These are phyloP conservation scores for Epichloe hybrida DNA, from an alignment of 2,329 filamentous ascomycete species.

Conservation along the genomic window DNA sequence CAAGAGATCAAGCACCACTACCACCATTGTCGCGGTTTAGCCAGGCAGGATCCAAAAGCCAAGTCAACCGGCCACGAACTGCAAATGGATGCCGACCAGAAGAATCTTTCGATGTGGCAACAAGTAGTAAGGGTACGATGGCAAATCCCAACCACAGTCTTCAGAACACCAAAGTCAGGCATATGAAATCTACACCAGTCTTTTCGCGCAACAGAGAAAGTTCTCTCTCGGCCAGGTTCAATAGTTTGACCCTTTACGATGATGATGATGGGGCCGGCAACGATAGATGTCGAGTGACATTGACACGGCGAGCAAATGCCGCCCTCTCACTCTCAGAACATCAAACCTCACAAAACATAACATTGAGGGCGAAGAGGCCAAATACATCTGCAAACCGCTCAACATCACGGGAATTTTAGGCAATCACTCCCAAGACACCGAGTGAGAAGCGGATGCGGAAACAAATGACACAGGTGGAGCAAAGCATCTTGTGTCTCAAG, in stretches of 20 bases:
- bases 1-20: conserved; percentile 36
- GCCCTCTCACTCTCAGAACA: conserved; percentile 14
- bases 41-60: conserved; percentile 29
- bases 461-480: conserved; percentile 20
- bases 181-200: conserved; percentile 14
- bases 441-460: conserved; percentile 16
- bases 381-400: conserved; percentile 6
- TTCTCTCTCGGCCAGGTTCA: conserved; percentile 27
- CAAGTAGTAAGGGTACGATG: conserved; percentile 23
- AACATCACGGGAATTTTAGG: conserved; percentile 17
- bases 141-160: conserved; percentile 6
- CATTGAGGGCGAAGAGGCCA: conserved; percentile 1
- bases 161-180: conserved; percentile 13
- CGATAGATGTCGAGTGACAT: conserved; percentile 34
- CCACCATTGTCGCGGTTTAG: conserved; percentile 37
- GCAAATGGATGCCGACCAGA: conserved; percentile 27
- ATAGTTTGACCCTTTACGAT: conserved; percentile 23
- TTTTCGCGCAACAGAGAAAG: conserved; percentile 26
- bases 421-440: conserved; percentile 21
- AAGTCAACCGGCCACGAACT: conserved; percentile 23
- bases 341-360: conserved; percentile 9
- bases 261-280: conserved; percentile 11
- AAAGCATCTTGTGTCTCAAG: conserved; percentile 20
- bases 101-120: conserved; percentile 22
- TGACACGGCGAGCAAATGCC: conserved; percentile 13